Percentiles rank a stretch among this genome's conserved stretches.
These are phyloP conservation scores for Botrytis paeoniae DNA, from an alignment of 2,329 filamentous ascomycete species.

Conservation along the genomic window DNA sequence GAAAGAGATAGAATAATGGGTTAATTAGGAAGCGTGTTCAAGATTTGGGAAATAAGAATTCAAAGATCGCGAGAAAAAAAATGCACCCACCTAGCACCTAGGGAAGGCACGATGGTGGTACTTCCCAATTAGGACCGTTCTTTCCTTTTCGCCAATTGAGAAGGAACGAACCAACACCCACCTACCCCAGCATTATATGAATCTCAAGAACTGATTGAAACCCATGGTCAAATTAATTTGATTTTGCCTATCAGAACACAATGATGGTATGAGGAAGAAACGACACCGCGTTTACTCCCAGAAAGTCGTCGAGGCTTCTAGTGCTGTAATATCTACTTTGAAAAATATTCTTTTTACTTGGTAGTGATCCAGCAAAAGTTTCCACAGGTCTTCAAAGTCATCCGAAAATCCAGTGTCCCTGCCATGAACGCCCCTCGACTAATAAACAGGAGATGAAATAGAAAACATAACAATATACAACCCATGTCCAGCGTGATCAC, in stretches of 20 bases:
- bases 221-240: constrained; percentile 17
- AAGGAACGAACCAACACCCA: not conserved
- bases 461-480: constrained; percentile 20
- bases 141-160: not conserved
- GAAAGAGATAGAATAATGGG: not conserved
- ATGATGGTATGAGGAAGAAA: constrained; percentile 7
- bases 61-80: not conserved
- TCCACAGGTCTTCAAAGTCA: constrained; percentile 12
- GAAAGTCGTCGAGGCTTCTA: constrained; percentile 7
- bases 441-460: constrained; percentile 20
- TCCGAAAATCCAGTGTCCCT: constrained; percentile 16
- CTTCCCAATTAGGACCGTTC: not conserved
- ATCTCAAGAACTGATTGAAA: not conserved
- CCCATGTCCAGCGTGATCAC: not conserved
- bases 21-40: no score
- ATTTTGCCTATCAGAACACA: constrained; percentile 20
- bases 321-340: constrained; percentile 24
- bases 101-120: not conserved
- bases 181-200: not conserved
- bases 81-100: not conserved
- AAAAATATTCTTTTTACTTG: constrained; percentile 22
- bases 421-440: constrained; percentile 25
- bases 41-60: not conserved
- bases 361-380: constrained; percentile 30
- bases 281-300: not conserved